Conservation (phyloP, 2,329 filamentous ascomycete species). For the Calonectria hawksworthii region DNA sequence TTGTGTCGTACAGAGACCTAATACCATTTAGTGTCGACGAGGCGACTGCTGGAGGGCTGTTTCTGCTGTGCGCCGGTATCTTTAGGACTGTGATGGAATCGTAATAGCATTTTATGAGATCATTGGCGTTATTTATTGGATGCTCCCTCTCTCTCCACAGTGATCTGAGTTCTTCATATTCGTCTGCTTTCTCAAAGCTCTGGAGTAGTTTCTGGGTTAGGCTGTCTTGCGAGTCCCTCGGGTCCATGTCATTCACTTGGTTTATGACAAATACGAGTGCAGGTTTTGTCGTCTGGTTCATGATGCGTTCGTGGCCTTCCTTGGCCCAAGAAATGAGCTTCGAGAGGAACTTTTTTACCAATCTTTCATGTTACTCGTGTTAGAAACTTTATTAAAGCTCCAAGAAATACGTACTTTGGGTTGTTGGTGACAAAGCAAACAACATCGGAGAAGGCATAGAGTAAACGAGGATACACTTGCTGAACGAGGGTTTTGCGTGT, state of each 20-base stretch:
- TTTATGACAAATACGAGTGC: constrained; percentile 31
- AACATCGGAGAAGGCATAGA: constrained; percentile 30
- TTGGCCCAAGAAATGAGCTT: constrained; percentile 29
- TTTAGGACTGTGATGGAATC: constrained; percentile 23
- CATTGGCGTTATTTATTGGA: neutral
- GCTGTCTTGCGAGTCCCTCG: neutral
- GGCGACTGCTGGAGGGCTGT: neutral
- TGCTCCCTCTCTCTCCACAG: neutral
- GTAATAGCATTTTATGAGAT: constrained; percentile 27
- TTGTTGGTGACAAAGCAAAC: constrained; percentile 32
- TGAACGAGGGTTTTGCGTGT: constrained; percentile 20
- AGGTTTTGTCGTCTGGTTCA: constrained; percentile 19
- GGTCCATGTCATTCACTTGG: neutral
- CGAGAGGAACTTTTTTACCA: neutral
- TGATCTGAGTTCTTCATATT: neutral
- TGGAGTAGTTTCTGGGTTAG: neutral
- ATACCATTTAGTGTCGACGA: neutral
- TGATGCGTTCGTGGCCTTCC: constrained; percentile 26
- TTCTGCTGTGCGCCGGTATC: neutral
- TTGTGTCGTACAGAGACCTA: neutral
- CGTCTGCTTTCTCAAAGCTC: neutral
- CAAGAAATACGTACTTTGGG: constrained; percentile 14
- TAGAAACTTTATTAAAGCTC: neutral
- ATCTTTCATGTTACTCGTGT: neutral
- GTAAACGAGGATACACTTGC: constrained; percentile 26